Percentiles rank a stretch among this genome's conserved stretches.
Conservation (phyloP, 2,329 filamentous ascomycete species). For the Neopestalotiopsis sp. region DNA sequence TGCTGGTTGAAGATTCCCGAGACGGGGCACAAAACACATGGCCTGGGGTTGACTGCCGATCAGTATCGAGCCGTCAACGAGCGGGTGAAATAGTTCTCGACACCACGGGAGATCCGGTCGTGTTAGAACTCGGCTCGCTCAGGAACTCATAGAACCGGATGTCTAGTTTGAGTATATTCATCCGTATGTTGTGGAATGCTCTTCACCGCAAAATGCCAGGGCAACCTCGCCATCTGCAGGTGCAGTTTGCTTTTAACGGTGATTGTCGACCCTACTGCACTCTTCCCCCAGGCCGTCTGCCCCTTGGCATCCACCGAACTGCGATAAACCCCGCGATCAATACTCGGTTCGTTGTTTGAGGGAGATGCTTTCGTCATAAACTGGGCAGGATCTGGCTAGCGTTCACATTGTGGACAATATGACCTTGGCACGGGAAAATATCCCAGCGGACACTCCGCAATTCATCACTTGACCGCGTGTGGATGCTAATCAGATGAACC, state of each 20-base stretch:
- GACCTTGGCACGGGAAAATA: constrained; percentile 14
- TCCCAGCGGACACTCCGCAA: constrained; percentile 15
- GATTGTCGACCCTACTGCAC: background rate
- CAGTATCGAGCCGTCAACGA: constrained; percentile 3
- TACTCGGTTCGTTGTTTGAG: constrained; percentile 10
- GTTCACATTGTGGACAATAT: background rate
- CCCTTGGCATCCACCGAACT: background rate
- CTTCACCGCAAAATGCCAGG: background rate
- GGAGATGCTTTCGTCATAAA: constrained; percentile 11
- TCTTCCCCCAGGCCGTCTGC: background rate
- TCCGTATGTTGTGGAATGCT: background rate
- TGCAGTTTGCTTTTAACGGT: background rate
- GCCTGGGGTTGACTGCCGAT: constrained; percentile 8
- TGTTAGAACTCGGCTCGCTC: background rate
- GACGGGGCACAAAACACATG: background rate
- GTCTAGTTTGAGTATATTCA: background rate
- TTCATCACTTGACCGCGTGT: constrained; percentile 12
- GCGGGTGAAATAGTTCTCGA: background rate
- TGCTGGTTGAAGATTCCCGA: too few species aligned
- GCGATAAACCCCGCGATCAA: constrained; percentile 14
- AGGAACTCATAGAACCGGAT: background rate
- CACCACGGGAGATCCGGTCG: background rate
- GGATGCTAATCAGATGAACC: constrained; percentile 10
- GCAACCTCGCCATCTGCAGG: background rate
- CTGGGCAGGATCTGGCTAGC: constrained; percentile 11